These are phyloP conservation scores for Podaxis mareebaensis DNA, from an alignment of 768 basidiomycete genomes.

Conservation along the genomic window DNA sequence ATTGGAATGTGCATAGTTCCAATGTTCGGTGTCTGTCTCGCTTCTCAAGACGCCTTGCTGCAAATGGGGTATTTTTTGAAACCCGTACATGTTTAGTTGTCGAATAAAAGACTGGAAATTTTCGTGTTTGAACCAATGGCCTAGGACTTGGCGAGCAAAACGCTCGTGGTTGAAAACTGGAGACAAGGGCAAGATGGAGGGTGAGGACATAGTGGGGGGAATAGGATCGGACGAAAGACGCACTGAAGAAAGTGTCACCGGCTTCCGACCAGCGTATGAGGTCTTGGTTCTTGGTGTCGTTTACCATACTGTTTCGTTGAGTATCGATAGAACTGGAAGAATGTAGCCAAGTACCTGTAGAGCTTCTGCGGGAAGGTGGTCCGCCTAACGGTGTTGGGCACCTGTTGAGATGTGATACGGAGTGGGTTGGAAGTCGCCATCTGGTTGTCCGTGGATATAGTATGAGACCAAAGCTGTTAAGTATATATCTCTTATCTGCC, in stretches of 20 bases:
- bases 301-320: constrained; percentile 72
- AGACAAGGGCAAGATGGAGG: not conserved
- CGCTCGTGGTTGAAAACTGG: constrained; percentile 89
- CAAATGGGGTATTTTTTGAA: constrained; percentile 93
- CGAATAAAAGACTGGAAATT: constrained; percentile 93
- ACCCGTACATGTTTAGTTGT: constrained; percentile 95
- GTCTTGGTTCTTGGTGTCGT: constrained; percentile 76
- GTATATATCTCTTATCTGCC: not conserved
- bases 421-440: not conserved
- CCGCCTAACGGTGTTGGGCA: not conserved
- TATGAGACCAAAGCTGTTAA: not conserved
- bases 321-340: not conserved
- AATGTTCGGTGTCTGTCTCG: constrained; percentile 78
- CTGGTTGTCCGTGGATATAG: not conserved
- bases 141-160: constrained; percentile 86
- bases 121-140: constrained; percentile 96
- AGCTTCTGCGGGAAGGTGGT: not conserved
- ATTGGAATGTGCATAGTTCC: constrained; percentile 91
- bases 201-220: not conserved
- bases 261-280: constrained; percentile 91
- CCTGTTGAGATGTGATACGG: not conserved
- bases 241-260: constrained; percentile 93
- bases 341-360: not conserved
- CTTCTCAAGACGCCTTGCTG: constrained; percentile 91
- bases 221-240: constrained; percentile 3